phyloP scores from a whole-genome alignment of 495 filamentous ascomycete species.

The Talaromyces wortmannii region DNA sequence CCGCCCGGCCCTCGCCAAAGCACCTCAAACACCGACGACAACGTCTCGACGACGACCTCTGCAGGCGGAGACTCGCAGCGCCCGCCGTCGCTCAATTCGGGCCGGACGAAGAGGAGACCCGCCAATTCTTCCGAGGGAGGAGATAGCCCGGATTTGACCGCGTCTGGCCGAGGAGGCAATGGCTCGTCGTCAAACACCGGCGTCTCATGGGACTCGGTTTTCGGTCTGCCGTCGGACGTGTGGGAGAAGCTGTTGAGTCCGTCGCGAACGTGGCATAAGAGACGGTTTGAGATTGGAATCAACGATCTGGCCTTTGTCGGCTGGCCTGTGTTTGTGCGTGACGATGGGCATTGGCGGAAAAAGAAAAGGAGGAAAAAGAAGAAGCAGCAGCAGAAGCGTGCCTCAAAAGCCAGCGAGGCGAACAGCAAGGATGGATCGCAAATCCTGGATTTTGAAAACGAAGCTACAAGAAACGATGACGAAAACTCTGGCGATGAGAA shows the following conservation, averaged over 20 bases:
- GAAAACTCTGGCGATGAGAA: constrained; percentile 12
- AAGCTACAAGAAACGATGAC: constrained; percentile 16
- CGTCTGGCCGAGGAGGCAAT: constrained; percentile 42
- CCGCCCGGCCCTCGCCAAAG: constrained; percentile 26
- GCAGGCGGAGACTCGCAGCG: constrained; percentile 24
- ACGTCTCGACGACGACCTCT: constrained; percentile 16
- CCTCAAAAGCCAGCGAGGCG: constrained; percentile 36
- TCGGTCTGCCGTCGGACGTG: constrained; percentile 68
- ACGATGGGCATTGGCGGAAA: constrained; percentile 85
- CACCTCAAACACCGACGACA: constrained; percentile 32
- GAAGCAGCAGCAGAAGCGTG: constrained; percentile 64
- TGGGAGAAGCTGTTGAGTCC: constrained; percentile 83
- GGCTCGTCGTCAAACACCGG: constrained; percentile 30
- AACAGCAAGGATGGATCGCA: constrained; percentile 38
- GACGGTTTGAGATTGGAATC: constrained; percentile 77
- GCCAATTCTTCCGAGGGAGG: constrained; percentile 31
- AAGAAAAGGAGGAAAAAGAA: constrained; percentile 56
- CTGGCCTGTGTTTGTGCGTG: constrained; percentile 78
- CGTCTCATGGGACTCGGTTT: constrained; percentile 69
- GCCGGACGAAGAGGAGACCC: constrained; percentile 25
- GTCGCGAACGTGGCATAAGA: constrained; percentile 72
- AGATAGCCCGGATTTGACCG: constrained; percentile 27
- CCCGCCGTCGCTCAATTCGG: constrained; percentile 35
- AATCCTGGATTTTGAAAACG: constrained; percentile 33
- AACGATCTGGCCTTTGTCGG: constrained; percentile 82